A percentile compares a stretch with the other conserved stretches of the same genome.
Evolutionary conservation across 805 yeast species (phyloP).

Genomic region (Candida stauntonica): DNA sequence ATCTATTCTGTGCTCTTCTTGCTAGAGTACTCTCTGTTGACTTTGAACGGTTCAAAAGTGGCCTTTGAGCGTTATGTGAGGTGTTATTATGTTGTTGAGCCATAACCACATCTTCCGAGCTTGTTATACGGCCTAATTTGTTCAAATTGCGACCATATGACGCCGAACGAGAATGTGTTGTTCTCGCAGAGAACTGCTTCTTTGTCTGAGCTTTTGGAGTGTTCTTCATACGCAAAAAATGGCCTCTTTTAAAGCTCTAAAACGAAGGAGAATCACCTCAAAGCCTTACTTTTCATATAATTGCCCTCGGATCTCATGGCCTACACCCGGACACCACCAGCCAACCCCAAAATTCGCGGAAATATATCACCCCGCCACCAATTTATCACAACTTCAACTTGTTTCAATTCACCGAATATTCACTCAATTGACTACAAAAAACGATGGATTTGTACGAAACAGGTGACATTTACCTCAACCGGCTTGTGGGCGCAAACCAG

Average conservation of each 20-base stretch:
- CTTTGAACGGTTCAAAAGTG: constrained; percentile 22
- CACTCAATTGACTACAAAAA: neutral
- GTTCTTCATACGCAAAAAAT: constrained; percentile 1
- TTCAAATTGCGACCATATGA: constrained; percentile 26
- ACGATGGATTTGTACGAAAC: constrained; percentile 46
- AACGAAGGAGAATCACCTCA: neutral
- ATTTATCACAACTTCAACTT: neutral
- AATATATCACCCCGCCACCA: no score
- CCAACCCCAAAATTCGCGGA: no score
- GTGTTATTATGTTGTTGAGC: neutral
- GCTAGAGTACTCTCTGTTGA: constrained; percentile 20
- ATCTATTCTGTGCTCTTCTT: constrained; percentile 14
- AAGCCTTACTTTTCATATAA: no score
- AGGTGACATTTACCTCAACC: constrained; percentile 39
- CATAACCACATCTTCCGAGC: constrained; percentile 16
- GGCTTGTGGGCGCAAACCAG: constrained; percentile 31
- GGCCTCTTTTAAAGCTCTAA: neutral
- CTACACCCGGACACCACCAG: no score
- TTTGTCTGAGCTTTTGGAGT: constrained; percentile 16
- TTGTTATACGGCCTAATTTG: constrained; percentile 20
- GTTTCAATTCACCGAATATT: neutral
- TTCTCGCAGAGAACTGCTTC: constrained; percentile 21
- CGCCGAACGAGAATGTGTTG: constrained; percentile 23
- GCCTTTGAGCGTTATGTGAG: constrained; percentile 13
- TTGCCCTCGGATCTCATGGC: no score